phyloP scores from a whole-genome alignment of 805 yeast genomes.

The Metschnikowia lochheadii region DNA sequence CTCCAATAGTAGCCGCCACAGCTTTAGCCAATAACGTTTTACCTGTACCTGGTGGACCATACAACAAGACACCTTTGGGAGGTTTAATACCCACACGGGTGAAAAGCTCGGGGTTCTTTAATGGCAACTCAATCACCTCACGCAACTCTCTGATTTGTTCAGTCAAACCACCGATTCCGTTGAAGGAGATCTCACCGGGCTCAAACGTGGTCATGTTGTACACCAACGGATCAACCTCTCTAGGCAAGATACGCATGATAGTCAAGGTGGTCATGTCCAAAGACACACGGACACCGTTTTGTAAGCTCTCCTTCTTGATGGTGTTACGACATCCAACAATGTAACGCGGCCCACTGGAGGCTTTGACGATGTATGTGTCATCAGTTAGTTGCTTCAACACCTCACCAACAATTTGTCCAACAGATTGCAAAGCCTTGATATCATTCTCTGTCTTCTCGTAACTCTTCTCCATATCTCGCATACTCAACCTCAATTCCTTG shows the following conservation, averaged over 20 bases:
- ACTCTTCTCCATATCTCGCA: constrained; percentile 77
- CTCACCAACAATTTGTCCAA: constrained; percentile 96
- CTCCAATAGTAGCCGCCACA: constrained; percentile 97
- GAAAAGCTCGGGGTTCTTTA: constrained; percentile 95
- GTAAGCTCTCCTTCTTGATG: constrained; percentile 73
- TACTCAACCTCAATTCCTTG: constrained; percentile 75
- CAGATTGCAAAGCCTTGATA: constrained; percentile 93
- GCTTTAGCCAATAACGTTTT: constrained; percentile 95
- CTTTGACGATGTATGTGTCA: constrained; percentile 92
- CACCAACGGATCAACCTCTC: constrained; percentile 97
- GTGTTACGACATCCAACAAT: constrained; percentile 97
- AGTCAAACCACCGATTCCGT: constrained; percentile 91
- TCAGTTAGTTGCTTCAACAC: constrained; percentile 92
- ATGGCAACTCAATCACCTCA: constrained; percentile 95
- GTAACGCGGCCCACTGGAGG: constrained; percentile 95
- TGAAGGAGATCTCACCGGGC: constrained; percentile 95
- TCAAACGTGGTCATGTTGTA: constrained; percentile 97
- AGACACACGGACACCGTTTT: constrained; percentile 95
- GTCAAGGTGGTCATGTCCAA: constrained; percentile 96
- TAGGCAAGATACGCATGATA: constrained; percentile 93
- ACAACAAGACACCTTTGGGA: constrained; percentile 95
- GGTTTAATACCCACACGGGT: constrained; percentile 95
- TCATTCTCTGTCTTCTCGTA: constrained; percentile 95
- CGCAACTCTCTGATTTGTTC: constrained; percentile 95
- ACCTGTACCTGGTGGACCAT: constrained; percentile 99